phyloP scores from a whole-genome alignment of 2,329 filamentous ascomycete genomes.

The Eurotiales sp. region DNA sequence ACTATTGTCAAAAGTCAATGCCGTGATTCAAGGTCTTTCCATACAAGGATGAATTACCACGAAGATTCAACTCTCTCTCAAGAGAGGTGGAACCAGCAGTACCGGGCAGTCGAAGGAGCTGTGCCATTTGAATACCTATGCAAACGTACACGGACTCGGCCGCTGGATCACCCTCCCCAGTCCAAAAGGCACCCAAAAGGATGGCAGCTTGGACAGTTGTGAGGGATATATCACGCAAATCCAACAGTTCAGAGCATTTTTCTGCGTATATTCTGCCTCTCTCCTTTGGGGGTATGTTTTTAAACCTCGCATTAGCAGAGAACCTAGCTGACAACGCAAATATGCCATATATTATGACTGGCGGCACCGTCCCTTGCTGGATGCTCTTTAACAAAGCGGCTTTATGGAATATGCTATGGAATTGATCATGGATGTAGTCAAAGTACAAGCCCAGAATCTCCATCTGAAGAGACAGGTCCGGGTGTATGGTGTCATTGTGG shows the following conservation, averaged over 20 bases:
- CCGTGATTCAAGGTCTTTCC: background rate
- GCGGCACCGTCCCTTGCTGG: background rate
- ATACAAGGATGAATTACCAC: background rate
- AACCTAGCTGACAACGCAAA: conserved; percentile 1
- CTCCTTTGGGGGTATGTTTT: background rate
- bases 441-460: conserved; percentile 20
- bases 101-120: background rate
- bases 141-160: background rate
- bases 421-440: conserved; percentile 19
- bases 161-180: background rate
- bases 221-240: background rate
- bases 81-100: background rate
- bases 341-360: background rate
- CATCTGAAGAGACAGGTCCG: background rate
- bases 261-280: background rate
- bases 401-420: conserved; percentile 19
- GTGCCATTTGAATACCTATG: background rate
- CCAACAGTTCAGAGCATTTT: background rate
- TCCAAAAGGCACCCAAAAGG: background rate
- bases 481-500: background rate
- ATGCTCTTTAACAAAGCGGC: conserved; percentile 14
- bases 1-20: background rate
- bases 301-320: background rate
- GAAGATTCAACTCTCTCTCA: background rate
- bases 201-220: background rate